These are phyloP conservation scores for Elsinoe necatrix DNA, from an alignment of 2,329 filamentous ascomycete genomes.

Conservation along the genomic window DNA sequence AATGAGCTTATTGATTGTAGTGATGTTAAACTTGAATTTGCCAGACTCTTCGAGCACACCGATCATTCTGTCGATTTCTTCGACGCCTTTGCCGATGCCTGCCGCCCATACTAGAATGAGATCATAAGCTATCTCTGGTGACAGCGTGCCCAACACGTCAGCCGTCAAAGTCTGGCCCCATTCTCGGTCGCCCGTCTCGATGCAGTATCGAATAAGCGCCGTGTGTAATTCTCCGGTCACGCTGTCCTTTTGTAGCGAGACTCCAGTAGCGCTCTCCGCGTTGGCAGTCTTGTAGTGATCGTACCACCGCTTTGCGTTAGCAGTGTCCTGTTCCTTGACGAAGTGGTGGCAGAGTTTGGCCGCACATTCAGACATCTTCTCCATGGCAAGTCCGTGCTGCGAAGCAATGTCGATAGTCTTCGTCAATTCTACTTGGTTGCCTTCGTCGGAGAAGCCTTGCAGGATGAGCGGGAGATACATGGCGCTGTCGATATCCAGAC, in stretches of 20 bases:
- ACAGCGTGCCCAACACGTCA: conserved; percentile 24
- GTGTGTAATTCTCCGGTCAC: neutral
- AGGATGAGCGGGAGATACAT: neutral
- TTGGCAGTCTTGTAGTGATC: neutral
- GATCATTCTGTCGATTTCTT: conserved; percentile 67
- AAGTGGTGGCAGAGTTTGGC: neutral
- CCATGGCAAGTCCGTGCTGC: neutral
- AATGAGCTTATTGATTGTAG: conserved; percentile 70
- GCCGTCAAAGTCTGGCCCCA: conserved; percentile 57
- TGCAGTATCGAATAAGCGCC: conserved; percentile 18
- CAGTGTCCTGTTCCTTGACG: neutral
- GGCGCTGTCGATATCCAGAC: neutral
- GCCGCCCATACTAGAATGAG: conserved; percentile 68
- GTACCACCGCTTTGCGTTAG: conserved; percentile 7
- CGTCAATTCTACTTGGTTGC: neutral
- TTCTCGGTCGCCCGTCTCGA: conserved; percentile 45
- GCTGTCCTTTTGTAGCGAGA: too few relatives aligned
- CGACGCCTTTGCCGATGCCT: conserved; percentile 59
- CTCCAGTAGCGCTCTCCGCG: neutral
- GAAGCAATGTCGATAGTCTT: neutral
- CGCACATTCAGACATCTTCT: neutral
- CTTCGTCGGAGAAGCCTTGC: neutral
- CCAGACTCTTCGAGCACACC: conserved; percentile 46
- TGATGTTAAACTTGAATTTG: conserved; percentile 48
- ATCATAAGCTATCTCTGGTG: conserved; percentile 50